Evolutionary conservation across 148 eudicot genomes (phyloP), one percentile per base, ranked within the genome.

Genomic region (Vaccinium darrowii): DNA sequence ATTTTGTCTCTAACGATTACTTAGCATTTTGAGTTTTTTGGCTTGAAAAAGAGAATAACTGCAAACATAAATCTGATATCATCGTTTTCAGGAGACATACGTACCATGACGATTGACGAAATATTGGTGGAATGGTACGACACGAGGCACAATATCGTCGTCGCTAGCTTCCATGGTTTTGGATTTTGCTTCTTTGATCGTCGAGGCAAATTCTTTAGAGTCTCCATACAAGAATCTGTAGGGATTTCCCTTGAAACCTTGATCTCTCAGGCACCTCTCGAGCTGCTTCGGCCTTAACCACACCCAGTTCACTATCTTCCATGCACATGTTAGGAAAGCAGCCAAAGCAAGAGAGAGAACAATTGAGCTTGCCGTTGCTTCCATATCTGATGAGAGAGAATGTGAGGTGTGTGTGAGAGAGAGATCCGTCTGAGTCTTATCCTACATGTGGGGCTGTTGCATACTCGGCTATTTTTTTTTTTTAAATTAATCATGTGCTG

Each of bases 171-270:
- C 79, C 65, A 73, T 83, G 78, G 79, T 19, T 21, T 51, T 83
- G 65, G 63, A 71, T 36, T 75, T 47, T 8, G 90, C 71, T 19
- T 21, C 11, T 50, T 0, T 50, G 14, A 50, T 76, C 57, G 11
- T 16, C 1, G 53, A 72, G 62, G 82, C 23, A n/a, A 85, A n/a
- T 30, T 90, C 88, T 72, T 49, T 84, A 23, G 82, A 49, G 86
- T 90, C 91, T 36, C 91, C 91, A 36, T 85, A 43, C n/a, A 86
- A 60, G 8, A 86, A 49, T 69, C 81, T 83, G 83, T 89, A 89
- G 7, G 91, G 65, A 80, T 87, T 87, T 14, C 89, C 91, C 36
- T 84, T 76, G 21, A 87, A 79, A 62, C 91, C 91, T 81, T 87
- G 91, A 75, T 81, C 56, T 85, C 88, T 85, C 25, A 89, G 76